Base-by-base conservation (phyloP, 169 alveolate genomes). In the Blepharisma undulans region DNA sequence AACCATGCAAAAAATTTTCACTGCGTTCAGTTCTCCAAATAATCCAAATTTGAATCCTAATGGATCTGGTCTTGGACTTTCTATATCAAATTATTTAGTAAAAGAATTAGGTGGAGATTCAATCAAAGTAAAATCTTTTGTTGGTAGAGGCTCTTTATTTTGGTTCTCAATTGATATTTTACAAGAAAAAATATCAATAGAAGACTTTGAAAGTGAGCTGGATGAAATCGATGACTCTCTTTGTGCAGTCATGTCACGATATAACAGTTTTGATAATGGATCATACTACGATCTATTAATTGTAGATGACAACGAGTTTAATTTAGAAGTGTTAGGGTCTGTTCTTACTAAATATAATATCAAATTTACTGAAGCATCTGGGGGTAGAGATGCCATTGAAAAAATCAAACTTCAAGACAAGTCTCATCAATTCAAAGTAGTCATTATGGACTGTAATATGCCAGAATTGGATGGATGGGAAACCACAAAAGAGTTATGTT, bases 111-210 rank as follows among this genome's bases (percentile, higher is more conserved):
- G 89, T 2, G 77, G 89, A n/a, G 22, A 33, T 16, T 21, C 77
- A 25, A 36, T 84, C 25, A 84, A 84, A 5, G 34, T 33, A n/a
- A 84, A 84, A 60, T 48, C 79, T 0, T 25, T 14, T 32, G 89
- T 36, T 48, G 81, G 89, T 84, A 84, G 12, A 25, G 89, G 89
- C 74, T 84, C 89, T 36, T 22, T 21, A 60, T 84, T 84, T 84
- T 21, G 79, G 30, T 84, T 84, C 60, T 36, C 27, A 21, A 60
- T 84, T 22, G 61, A n/a, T 79, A 79, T 74, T 74, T 74, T 29
- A 5, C 48, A 74, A 74, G 36, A 74, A 25, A 29, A 74, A 74
- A 29, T 29, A 3, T 18, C 0, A 79, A 72, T 29, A 25, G 80
- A 72, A 72, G 80, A 79, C 34, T 30, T 10, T 30, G 27, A 22